phyloP scores from a whole-genome alignment of 116 monocot genomes.

The Cymodocea nodosa region DNA sequence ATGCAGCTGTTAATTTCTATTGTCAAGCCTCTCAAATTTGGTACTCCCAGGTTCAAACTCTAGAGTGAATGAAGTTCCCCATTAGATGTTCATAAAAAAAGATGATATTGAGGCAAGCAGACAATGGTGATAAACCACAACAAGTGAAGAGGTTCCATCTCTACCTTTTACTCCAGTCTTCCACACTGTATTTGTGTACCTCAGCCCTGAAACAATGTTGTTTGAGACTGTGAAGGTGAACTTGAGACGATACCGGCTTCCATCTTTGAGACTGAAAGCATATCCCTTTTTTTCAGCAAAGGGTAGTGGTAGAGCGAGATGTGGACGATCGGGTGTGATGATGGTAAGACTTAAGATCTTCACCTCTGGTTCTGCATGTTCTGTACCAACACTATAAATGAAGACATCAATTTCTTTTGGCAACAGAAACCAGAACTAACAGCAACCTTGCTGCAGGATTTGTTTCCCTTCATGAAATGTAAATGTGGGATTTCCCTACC shows the following conservation, averaged over 20 bases:
- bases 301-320: slow-evolving; percentile 53
- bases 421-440: not conserved
- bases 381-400: slow-evolving; percentile 14
- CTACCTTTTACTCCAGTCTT: slow-evolving; percentile 79
- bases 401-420: slow-evolving; percentile 10
- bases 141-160: not conserved
- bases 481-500: not conserved
- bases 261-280: slow-evolving; percentile 70
- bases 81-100: no score
- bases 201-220: slow-evolving; percentile 78
- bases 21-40: no score
- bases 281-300: slow-evolving; percentile 43
- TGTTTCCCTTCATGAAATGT: not conserved
- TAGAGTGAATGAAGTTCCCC: no score
- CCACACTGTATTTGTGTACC: slow-evolving; percentile 83
- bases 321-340: slow-evolving; percentile 30
- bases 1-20: no score
- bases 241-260: slow-evolving; percentile 56
- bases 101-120: no score
- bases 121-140: no score
- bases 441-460: not conserved
- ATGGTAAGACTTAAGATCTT: slow-evolving; percentile 63
- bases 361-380: slow-evolving; percentile 32
- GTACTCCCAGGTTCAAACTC: no score
- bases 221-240: slow-evolving; percentile 67